Conservation (phyloP, 352 stramenopile species). For the Phytopythium montanum region DNA sequence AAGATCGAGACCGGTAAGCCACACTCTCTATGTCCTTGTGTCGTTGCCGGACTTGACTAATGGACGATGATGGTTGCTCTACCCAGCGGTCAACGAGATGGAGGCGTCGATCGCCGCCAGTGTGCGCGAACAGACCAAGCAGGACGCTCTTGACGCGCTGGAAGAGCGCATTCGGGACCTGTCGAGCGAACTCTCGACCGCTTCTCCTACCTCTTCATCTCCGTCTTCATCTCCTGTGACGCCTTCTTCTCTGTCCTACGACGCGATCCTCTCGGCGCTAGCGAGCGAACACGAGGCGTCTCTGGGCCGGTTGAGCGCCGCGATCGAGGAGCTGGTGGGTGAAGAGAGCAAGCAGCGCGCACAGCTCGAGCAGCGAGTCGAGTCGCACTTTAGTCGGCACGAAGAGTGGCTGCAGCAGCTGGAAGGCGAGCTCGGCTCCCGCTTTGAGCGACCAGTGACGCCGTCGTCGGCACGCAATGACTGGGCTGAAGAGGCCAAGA, state of each 20-base stretch:
- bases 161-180: constrained; percentile 14
- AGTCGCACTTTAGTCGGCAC: constrained; percentile 48
- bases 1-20: constrained; percentile 8
- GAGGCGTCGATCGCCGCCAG: constrained; percentile 15
- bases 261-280: no score
- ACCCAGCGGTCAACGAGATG: constrained; percentile 12
- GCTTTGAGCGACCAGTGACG: constrained; percentile 19
- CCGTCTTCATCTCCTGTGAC: background rate
- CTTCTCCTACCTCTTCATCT: constrained; percentile 3
- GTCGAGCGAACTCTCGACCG: constrained; percentile 6
- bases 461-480: background rate
- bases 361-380: constrained; percentile 50
- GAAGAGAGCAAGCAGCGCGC: constrained; percentile 70
- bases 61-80: background rate
- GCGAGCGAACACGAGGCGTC: no score
- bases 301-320: background rate
- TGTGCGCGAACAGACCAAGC: constrained; percentile 13
- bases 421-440: constrained; percentile 59
- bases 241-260: no score
- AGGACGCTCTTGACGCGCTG: constrained; percentile 2
- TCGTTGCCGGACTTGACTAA: no score
- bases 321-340: background rate
- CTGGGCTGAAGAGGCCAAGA: background rate
- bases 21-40: background rate
- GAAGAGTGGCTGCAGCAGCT: constrained; percentile 83